A percentile compares a stretch with the other conserved stretches of the same genome.
Evolutionary conservation across 176 grass and related monocot species (phyloP).

Genomic region (Aegilops umbellulata): DNA sequence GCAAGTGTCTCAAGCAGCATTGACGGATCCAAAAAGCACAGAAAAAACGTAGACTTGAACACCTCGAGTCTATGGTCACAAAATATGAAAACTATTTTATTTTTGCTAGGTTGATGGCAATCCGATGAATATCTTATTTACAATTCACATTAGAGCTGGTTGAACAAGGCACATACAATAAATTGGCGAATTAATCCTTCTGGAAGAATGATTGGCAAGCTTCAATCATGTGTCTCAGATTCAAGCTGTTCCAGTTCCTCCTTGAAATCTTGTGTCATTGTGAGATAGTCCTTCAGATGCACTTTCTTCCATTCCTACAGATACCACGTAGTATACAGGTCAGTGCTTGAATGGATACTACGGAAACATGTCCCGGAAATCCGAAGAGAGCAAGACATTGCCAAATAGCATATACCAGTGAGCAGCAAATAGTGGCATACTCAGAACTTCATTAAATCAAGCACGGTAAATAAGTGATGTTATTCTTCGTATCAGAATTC

Average conservation of each 20-base stretch:
- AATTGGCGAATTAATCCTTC: slow-evolving; percentile 8
- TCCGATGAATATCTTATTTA: neutral
- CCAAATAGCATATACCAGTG: too few species aligned
- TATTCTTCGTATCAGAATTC: neutral
- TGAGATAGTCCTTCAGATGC: slow-evolving; percentile 65
- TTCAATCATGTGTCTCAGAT: slow-evolving; percentile 32
- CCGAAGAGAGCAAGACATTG: too few species aligned
- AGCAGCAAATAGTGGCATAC: too few species aligned
- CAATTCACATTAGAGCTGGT: neutral
- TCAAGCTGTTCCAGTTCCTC: slow-evolving; percentile 46
- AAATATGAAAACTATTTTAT: neutral
- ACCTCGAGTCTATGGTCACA: neutral
- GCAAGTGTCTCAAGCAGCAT: neutral
- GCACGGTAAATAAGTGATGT: neutral
- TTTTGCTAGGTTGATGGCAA: neutral
- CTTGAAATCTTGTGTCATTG: slow-evolving; percentile 63
- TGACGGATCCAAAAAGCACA: neutral
- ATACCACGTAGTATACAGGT: neutral
- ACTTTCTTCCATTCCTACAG: slow-evolving; percentile 70
- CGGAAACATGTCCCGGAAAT: neutral
- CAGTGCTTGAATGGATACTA: neutral
- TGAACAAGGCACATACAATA: neutral
- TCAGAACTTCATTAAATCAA: neutral
- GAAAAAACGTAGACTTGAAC: neutral
- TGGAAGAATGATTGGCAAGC: slow-evolving; percentile 35